These are phyloP conservation scores for Podila clonocystis DNA, from an alignment of 192 early-diverging fungal species.

Conservation along the genomic window DNA sequence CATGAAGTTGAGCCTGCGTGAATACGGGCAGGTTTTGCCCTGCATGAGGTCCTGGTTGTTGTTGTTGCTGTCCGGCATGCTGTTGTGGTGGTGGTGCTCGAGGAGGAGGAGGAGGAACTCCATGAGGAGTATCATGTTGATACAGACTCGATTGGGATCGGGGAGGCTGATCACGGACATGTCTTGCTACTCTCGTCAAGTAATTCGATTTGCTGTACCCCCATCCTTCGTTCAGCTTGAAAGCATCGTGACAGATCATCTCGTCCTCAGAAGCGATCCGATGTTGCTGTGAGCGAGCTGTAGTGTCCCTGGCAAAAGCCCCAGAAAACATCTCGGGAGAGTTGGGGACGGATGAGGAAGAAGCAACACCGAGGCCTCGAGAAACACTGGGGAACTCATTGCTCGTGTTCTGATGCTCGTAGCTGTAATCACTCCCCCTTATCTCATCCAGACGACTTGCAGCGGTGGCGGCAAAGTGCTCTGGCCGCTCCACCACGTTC, in stretches of 20 bases:
- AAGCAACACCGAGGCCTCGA: not conserved
- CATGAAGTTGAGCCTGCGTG: not conserved
- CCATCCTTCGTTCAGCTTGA: conserved; percentile 43
- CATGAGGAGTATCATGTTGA: not conserved
- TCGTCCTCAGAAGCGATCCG: conserved; percentile 44
- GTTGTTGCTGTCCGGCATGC: conserved; percentile 9
- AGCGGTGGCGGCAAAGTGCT: conserved; percentile 35
- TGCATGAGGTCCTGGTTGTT: conserved; percentile 1
- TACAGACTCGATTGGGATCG: not conserved
- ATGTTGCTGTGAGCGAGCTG: conserved; percentile 2
- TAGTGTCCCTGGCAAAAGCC: not conserved
- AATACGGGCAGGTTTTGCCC: conserved; percentile 1
- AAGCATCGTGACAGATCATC: conserved; percentile 28
- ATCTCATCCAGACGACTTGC: conserved; percentile 34
- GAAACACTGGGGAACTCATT: not conserved
- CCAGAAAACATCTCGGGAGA: conserved; percentile 26
- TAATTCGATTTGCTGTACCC: conserved; percentile 25
- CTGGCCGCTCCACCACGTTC: conserved; percentile 34
- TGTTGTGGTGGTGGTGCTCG: conserved; percentile 4
- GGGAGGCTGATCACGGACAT: conserved; percentile 27
- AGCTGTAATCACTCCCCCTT: conserved; percentile 23
- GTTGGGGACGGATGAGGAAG: not conserved
- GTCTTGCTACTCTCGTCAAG: conserved; percentile 31
- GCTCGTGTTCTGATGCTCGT: conserved; percentile 3
- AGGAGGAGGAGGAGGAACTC: not conserved